A percentile compares a stretch with the other conserved stretches of the same genome.
Conservation (phyloP, 345 rosid species). For the Citrus mangshanensis region DNA sequence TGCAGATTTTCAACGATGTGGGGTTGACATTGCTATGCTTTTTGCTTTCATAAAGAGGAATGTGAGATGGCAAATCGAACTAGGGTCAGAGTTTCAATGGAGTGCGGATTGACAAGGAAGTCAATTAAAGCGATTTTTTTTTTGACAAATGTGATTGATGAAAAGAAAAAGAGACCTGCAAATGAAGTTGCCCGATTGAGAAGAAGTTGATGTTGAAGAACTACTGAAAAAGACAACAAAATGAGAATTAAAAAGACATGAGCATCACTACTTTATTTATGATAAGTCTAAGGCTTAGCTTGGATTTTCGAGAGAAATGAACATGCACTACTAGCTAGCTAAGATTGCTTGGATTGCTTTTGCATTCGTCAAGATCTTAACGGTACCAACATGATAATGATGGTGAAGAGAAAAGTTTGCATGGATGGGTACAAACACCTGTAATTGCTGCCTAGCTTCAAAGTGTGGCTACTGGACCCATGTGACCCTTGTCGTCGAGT, state of each 20-base stretch:
- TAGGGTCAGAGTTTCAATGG: slow-evolving; percentile 24
- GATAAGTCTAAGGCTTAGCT: background rate
- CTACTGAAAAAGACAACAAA: background rate
- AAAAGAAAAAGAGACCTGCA: background rate
- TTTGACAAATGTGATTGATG: background rate
- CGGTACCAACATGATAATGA: slow-evolving; percentile 1
- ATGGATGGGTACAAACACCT: background rate
- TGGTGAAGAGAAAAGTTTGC: background rate
- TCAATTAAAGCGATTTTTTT: background rate
- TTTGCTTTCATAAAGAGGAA: slow-evolving; percentile 14
- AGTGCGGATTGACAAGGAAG: background rate
- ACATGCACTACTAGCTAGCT: background rate
- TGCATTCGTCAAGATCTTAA: background rate
- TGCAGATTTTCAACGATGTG: slow-evolving; percentile 20
- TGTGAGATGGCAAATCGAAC: slow-evolving; percentile 9
- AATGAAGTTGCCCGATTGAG: background rate
- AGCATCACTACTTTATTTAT: background rate
- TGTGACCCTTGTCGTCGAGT: background rate
- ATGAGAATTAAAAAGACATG: background rate
- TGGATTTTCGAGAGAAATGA: background rate
- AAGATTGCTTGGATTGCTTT: slow-evolving; percentile 3
- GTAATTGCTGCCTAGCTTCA: background rate
- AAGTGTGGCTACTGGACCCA: background rate
- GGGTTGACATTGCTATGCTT: slow-evolving; percentile 32
- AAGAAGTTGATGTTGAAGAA: background rate